Base-by-base conservation (phyloP, 139 green algal genomes). In the Auxenochlorella pyrenoidosa region DNA sequence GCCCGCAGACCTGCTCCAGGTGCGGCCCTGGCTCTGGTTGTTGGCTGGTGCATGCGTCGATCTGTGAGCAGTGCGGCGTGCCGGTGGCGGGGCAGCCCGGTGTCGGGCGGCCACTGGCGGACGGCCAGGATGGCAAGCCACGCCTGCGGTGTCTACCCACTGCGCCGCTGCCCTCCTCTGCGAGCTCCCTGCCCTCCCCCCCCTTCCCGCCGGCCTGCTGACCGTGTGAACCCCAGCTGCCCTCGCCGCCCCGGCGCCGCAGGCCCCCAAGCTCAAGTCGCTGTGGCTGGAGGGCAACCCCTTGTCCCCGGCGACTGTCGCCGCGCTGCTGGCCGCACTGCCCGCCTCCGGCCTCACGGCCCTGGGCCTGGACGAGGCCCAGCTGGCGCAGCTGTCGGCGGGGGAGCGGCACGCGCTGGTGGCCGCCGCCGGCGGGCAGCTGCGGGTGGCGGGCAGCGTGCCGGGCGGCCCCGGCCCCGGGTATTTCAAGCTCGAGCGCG, bases 231-330 rank as follows among this genome's bases (percentile, higher is more conserved):
- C n/a, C n/a, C n/a, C 70, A 36, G 10, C 40, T 28, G 72, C 72
- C 40, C 24, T 3, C 2, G 58, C 24, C 43, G 30, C 41, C 15
- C 13, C 30, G 43, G 1, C 30, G 3, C n/a, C 28, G 24, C 47
- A 78, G 76, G 82, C 91, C 32, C 83, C 90, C 22, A 43, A 85
- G 22, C 79, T 94, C 59, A 77, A 84, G 3, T 70, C 83, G 41
- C 34, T 95, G 21, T 98, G 95, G 95, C 60, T 95, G 60, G 96
- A 98, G 84, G 94, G 91, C 73, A 98, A 97, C 87, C 94, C 95
- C 2, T 79, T 98, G 38, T 41, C 65, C 1, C 40, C 75, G 0
- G 43, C 73, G 16, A 70, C 78, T 16, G 63, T 94, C 28, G 70
- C 79, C n/a, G 78, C 51, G 43, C 65, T 95, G 51, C 73, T 94